Evolutionary conservation across 768 basidiomycete genomes (phyloP).

Genomic region (Podaxis sp.): DNA sequence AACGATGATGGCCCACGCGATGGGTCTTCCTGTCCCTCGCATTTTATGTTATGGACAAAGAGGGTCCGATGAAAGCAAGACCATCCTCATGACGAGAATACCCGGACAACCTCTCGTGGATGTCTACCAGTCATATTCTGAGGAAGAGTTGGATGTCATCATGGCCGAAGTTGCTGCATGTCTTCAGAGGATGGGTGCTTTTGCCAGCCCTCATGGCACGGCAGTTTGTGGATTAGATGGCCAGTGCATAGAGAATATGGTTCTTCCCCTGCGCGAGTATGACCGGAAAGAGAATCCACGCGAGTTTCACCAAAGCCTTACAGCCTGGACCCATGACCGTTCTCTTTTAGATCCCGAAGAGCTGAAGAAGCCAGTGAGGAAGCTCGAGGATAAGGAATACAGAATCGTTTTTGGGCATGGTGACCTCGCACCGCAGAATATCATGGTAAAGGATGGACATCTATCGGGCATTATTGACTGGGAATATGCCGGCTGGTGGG

Average conservation of each 20-base stretch:
- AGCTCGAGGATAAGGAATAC: neutral
- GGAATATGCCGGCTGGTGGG: neutral
- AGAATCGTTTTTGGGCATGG: neutral
- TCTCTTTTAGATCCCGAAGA: neutral
- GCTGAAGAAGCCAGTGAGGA: neutral
- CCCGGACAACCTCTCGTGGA: neutral
- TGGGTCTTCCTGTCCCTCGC: neutral
- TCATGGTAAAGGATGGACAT: neutral
- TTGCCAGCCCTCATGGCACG: neutral
- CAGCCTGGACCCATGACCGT: no score
- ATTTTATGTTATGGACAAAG: neutral
- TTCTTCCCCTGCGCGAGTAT: neutral
- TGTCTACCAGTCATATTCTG: neutral
- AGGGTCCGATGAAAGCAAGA: neutral
- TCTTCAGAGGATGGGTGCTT: neutral
- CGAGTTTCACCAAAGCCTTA: neutral
- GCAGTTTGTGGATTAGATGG: neutral
- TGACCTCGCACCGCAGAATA: neutral
- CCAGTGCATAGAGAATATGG: neutral
- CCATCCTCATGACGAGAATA: neutral
- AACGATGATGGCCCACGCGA: neutral
- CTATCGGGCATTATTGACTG: neutral
- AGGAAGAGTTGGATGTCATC: neutral
- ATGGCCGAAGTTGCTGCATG: neutral
- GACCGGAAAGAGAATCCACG: neutral